These are phyloP conservation scores for Rubia tinctorum DNA, from an alignment of 305 asterid species.

Conservation along the genomic window DNA sequence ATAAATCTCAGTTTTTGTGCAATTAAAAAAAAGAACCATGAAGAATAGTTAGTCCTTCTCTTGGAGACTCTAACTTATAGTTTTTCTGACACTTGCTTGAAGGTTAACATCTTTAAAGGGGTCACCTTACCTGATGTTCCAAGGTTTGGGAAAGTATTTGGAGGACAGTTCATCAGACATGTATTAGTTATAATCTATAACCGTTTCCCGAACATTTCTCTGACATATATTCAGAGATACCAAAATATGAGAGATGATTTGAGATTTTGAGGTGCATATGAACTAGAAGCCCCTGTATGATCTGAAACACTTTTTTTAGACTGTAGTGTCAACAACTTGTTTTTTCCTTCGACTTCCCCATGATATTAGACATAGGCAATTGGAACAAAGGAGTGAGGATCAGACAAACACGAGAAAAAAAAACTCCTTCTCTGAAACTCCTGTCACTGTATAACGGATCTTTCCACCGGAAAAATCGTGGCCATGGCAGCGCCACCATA, in stretches of 20 bases:
- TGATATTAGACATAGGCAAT: too few relatives aligned
- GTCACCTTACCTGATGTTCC: conserved; percentile 94
- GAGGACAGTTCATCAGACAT: conserved; percentile 98
- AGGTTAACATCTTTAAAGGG: conserved; percentile 85
- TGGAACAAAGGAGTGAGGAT: too few relatives aligned
- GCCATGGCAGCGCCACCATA: too few relatives aligned
- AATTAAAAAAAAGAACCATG: not conserved
- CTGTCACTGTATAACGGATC: too few relatives aligned
- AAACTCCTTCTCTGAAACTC: too few relatives aligned
- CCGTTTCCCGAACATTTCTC: not conserved
- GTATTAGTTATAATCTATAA: conserved; percentile 30
- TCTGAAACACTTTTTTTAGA: too few relatives aligned
- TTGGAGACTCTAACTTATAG: conserved; percentile 1
- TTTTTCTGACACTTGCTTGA: conserved; percentile 21
- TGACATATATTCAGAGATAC: not conserved
- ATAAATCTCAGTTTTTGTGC: not conserved
- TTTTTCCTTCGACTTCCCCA: too few relatives aligned
- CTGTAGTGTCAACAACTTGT: too few relatives aligned
- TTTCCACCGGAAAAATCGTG: too few relatives aligned
- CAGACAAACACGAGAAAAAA: too few relatives aligned
- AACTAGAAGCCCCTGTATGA: not conserved
- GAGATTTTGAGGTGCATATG: not conserved
- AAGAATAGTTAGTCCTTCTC: not conserved
- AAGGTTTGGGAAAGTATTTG: conserved; percentile 81
- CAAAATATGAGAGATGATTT: not conserved